Percentiles rank a stretch among this genome's conserved stretches.
These are phyloP conservation scores for Logfia minima DNA, from an alignment of 129 eudicot species.

Conservation along the genomic window DNA sequence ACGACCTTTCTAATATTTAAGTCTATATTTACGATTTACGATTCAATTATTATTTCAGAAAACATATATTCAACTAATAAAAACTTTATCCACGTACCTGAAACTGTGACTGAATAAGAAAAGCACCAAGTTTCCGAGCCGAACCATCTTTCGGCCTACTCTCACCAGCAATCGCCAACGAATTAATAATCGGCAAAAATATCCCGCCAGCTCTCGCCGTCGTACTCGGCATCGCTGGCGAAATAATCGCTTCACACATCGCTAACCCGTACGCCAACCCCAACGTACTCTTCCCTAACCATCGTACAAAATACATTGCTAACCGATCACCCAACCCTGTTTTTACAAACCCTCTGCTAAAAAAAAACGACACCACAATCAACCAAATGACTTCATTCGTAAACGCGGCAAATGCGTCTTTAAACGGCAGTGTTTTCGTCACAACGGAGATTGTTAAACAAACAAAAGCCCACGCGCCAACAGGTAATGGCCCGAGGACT, in stretches of 20 bases:
- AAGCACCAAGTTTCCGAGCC: slow-evolving; percentile 72
- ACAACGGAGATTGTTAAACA: slow-evolving; percentile 54
- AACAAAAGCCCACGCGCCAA: slow-evolving; percentile 72
- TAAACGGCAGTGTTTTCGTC: slow-evolving; percentile 69
- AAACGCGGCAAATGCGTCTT: slow-evolving; percentile 64
- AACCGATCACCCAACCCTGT: slow-evolving; percentile 78
- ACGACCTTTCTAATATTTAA: too few relatives aligned
- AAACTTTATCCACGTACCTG: slow-evolving; percentile 43
- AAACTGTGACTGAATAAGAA: slow-evolving; percentile 58
- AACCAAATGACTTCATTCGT: slow-evolving; percentile 87
- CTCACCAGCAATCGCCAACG: slow-evolving; percentile 54
- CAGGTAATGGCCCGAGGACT: slow-evolving; percentile 64
- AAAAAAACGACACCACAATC: slow-evolving; percentile 61
- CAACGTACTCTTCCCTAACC: slow-evolving; percentile 73
- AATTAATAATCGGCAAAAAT: slow-evolving; percentile 72
- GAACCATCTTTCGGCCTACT: slow-evolving; percentile 69
- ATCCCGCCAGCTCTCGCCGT: slow-evolving; percentile 90
- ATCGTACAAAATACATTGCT: slow-evolving; percentile 61
- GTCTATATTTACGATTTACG: too few relatives aligned
- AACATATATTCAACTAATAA: too few relatives aligned
- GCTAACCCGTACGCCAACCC: slow-evolving; percentile 77
- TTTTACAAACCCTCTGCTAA: slow-evolving; percentile 71
- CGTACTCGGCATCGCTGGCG: slow-evolving; percentile 79
- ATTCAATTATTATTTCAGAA: too few relatives aligned
- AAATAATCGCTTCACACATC: slow-evolving; percentile 55